Evolutionary conservation across 768 basidiomycete species (phyloP).

Genomic region (Tricholoma furcatifolium): DNA sequence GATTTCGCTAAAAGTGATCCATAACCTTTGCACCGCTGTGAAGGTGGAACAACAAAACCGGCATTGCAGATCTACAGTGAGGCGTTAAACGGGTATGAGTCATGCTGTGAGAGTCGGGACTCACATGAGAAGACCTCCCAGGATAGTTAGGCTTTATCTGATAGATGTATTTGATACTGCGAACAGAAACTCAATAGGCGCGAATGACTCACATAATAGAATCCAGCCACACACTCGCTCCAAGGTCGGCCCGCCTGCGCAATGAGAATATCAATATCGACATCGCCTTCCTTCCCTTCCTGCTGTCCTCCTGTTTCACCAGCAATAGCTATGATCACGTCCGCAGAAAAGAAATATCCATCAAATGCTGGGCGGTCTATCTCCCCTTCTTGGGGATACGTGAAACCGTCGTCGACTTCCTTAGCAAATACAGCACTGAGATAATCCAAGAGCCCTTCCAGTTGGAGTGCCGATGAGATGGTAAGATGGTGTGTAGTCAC

Average conservation of each 20-base stretch:
- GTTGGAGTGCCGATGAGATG: conserved; percentile 32
- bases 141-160: conserved; percentile 89
- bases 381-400: conserved; percentile 82
- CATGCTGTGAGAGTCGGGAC: conserved; percentile 31
- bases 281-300: conserved; percentile 22
- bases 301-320: conserved; percentile 19
- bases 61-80: conserved; percentile 75
- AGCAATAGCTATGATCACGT: conserved; percentile 68
- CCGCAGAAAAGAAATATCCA: conserved; percentile 75
- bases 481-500: conserved; percentile 57
- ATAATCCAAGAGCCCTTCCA: conserved; percentile 57
- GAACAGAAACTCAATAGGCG: conserved; percentile 2
- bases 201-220: conserved; percentile 62
- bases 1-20: conserved; percentile 74
- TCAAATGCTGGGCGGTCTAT: conserved; percentile 56
- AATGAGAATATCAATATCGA: conserved; percentile 35
- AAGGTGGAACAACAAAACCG: conserved; percentile 77
- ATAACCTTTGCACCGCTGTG: conserved; percentile 61
- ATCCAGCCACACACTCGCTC: conserved; percentile 72
- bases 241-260: conserved; percentile 54
- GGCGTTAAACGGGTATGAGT: not conserved
- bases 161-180: not conserved
- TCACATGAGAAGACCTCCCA: conserved; percentile 84
- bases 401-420: conserved; percentile 72
- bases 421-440: conserved; percentile 62